Conservation (phyloP, 2,329 filamentous ascomycete genomes). For the Drechslerella dactyloides region DNA sequence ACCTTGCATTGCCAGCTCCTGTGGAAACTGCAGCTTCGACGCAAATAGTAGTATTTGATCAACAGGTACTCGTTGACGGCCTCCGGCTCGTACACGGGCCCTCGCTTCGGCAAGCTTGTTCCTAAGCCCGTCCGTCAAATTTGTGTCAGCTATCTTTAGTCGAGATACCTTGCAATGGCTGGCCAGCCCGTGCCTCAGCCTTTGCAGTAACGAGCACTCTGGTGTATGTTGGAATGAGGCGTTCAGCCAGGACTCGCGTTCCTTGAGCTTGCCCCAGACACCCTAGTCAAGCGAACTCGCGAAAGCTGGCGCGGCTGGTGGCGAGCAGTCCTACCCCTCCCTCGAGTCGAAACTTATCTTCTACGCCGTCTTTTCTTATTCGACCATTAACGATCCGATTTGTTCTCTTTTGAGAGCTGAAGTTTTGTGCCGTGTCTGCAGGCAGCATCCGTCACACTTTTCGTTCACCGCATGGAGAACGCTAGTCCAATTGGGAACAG, state of each 20-base stretch:
- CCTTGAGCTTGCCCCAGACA: not conserved
- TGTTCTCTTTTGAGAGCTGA: conserved; percentile 24
- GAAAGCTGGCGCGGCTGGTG: not conserved
- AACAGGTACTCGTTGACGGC: conserved; percentile 35
- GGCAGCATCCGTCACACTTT: conserved; percentile 39
- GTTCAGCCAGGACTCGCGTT: not conserved
- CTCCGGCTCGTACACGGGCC: conserved; percentile 17
- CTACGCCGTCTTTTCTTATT: not conserved
- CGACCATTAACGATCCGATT: not conserved
- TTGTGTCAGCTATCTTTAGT: conserved; percentile 38
- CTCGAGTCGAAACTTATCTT: conserved; percentile 1
- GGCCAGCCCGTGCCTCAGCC: conserved; percentile 32
- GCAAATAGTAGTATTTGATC: conserved; percentile 17
- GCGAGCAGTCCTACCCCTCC: not conserved
- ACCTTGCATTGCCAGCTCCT: conserved; percentile 39
- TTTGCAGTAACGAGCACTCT: conserved; percentile 7
- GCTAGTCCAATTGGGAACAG: conserved; percentile 32
- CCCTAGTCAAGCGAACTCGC: not conserved
- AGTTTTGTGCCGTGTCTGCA: conserved; percentile 49
- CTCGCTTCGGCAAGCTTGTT: conserved; percentile 31
- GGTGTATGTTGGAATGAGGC: not conserved
- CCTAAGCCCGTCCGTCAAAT: conserved; percentile 12
- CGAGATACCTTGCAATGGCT: not conserved
- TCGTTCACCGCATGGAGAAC: conserved; percentile 23
- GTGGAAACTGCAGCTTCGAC: conserved; percentile 12